Base-by-base conservation (phyloP, 768 basidiomycete genomes). In the Pleurotus djamor region DNA sequence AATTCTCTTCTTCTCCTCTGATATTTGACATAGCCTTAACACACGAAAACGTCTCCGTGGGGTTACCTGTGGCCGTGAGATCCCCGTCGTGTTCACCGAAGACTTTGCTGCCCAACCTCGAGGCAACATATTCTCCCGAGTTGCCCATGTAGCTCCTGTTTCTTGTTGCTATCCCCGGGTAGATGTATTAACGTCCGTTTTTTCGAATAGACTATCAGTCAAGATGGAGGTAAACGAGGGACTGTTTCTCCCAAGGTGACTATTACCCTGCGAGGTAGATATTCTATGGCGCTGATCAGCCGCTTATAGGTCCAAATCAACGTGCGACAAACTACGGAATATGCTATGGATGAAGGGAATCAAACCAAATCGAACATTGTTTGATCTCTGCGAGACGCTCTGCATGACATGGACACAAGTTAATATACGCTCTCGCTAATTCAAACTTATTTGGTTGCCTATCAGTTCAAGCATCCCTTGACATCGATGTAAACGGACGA, bases 31-130 rank as follows among this genome's bases (percentile, higher is more conserved):
- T 47, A 78, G 76, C n/a, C 61, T 78, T 50, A 78, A 78, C 54
- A 67, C 75, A 8, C 72, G 76, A 17, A 71, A 70, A 58, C 64
- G 67, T 33, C 66, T 77, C 10, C 44, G 48, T 14, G 57, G 48
- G 32, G 48, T 37, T 38, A 48, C 57, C 4, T 37, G 14, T 41
- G 41, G 57, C 12, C 57, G 35, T 48, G 45, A 16, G 16, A 48
- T 58, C 7, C 57, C 57, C 34, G 57, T 58, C 48, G 45, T 58
- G 33, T 35, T 58, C 4, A 48, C 57, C n/a, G 57, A 58, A 48
- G 57, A 58, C 14, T 58, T 58, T 17, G 32, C 54, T 16, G 44
- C n/a, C 17, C 57, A 58, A 17, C 57, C 44, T 8, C 28, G 48
- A 48, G 48, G 57, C 16, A 48, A 48, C n/a, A 48, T 58, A 1